Evolutionary conservation across 129 eudicot genomes (phyloP).

Genomic region (Flaveria ramosissima): DNA sequence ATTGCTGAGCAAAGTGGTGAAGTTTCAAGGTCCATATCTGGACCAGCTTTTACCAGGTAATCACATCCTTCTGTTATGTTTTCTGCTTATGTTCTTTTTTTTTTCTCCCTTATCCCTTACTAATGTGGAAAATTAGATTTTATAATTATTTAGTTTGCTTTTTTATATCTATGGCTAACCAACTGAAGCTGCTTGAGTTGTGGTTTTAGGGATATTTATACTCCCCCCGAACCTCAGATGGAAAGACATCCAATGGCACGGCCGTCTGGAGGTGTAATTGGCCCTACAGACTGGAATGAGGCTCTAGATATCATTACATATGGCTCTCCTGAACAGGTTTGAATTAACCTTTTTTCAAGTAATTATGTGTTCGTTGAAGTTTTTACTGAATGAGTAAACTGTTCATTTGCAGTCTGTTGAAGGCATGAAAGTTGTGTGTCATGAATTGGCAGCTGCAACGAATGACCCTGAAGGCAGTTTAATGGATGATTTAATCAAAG

Average conservation of each 20-base stretch:
- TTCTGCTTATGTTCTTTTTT: neutral
- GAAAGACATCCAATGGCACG: conserved; percentile 67
- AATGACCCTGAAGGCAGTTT: conserved; percentile 79
- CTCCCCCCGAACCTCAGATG: conserved; percentile 61
- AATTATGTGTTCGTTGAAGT: neutral
- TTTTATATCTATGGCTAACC: neutral
- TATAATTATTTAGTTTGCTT: neutral
- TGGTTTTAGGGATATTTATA: conserved; percentile 62
- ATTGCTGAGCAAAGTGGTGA: conserved; percentile 96
- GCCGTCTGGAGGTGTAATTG: conserved; percentile 55
- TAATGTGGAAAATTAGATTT: conserved; percentile 2
- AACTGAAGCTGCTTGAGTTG: neutral
- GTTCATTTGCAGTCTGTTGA: conserved; percentile 79
- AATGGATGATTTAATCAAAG: conserved; percentile 80
- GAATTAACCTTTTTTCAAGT: neutral
- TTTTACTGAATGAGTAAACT: conserved; percentile 8
- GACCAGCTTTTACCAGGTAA: conserved; percentile 69
- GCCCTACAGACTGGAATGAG: conserved; percentile 97
- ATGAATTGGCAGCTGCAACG: conserved; percentile 70
- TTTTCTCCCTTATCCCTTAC: neutral
- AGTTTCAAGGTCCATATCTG: conserved; percentile 63
- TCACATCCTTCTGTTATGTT: neutral
- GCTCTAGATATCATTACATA: conserved; percentile 82
- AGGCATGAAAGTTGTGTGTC: conserved; percentile 98
- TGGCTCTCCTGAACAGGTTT: conserved; percentile 98